Base-by-base conservation (phyloP, 768 basidiomycete genomes). In the Thelephora ganbajun region DNA sequence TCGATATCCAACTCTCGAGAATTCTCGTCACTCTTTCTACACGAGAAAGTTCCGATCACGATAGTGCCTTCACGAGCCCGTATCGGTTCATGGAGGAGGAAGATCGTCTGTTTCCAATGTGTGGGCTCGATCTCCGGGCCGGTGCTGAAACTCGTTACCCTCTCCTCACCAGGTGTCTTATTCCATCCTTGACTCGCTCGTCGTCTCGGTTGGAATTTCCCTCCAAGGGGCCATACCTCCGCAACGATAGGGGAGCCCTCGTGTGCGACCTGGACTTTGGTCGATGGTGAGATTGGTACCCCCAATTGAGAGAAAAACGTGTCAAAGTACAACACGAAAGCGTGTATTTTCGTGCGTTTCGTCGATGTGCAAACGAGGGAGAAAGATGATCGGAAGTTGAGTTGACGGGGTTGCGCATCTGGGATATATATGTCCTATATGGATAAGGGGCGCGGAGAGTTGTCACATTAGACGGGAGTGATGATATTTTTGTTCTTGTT, bases 21-120 rank as follows among this genome's bases (percentile, higher is more conserved):
- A 61, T 97, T 97, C 3, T 64, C 68, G 33, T 70, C 65, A 57
- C 78, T 86, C 69, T 97, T 97, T 52, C 71, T 72, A 57, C 87
- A 88, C 56, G 76, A 73, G 70, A 97, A 93, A n/a, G 64, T 74
- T 2, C 94, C 94, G 5, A 69, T 61, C 19, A 98, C 79, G 20
- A 72, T 61, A 2, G 83, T 77, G 14, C 88, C 88, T 68, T 86
- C 80, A 3, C 74, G 71, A 1, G 86, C 79, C n/a, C 62, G 58
- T 46, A 97, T 74, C 0, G 89, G 85, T 48, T 91, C 79, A 42
- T 75, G 69, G 49, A 99, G 69, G 54, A 98, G 63, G 64, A 99
- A 96, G 2, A 90, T 56, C 0, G 94, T 91, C 59, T 99, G 94
- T 60, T 91, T 92, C 94, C 94, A 98, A 61, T 99, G 94, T 22